These are phyloP conservation scores for Betula pendula DNA, from an alignment of 306 rosid genomes.

Conservation along the genomic window DNA sequence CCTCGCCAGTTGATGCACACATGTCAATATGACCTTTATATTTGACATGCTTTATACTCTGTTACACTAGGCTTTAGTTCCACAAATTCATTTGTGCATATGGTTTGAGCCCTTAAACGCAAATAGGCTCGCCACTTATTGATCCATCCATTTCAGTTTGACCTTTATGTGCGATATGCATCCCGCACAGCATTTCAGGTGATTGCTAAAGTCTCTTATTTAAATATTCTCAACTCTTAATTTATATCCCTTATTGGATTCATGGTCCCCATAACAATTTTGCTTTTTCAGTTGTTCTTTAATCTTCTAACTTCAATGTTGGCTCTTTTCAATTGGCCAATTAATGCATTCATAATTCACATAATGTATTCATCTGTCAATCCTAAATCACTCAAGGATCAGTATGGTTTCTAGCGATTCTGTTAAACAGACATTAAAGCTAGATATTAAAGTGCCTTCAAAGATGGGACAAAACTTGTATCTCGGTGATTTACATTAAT, in stretches of 20 bases:
- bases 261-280: not conserved
- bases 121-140: not conserved
- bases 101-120: not conserved
- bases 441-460: conserved; percentile 1
- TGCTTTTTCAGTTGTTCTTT: not conserved
- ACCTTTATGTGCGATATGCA: not conserved
- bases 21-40: too few species aligned
- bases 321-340: not conserved
- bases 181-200: not conserved
- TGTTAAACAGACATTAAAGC: not conserved
- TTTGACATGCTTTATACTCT: not conserved
- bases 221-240: not conserved
- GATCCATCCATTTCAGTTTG: not conserved
- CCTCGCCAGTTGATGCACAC: too few species aligned
- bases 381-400: not conserved
- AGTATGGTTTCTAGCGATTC: not conserved
- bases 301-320: not conserved
- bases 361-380: not conserved
- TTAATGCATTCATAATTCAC: not conserved
- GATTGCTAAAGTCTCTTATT: not conserved
- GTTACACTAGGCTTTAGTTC: not conserved
- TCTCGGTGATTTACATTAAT: not conserved
- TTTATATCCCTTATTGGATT: not conserved
- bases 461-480: not conserved
- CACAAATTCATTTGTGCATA: not conserved